These are phyloP conservation scores for Diplodia sapinea DNA, from an alignment of 2,329 filamentous ascomycete species.

Conservation along the genomic window DNA sequence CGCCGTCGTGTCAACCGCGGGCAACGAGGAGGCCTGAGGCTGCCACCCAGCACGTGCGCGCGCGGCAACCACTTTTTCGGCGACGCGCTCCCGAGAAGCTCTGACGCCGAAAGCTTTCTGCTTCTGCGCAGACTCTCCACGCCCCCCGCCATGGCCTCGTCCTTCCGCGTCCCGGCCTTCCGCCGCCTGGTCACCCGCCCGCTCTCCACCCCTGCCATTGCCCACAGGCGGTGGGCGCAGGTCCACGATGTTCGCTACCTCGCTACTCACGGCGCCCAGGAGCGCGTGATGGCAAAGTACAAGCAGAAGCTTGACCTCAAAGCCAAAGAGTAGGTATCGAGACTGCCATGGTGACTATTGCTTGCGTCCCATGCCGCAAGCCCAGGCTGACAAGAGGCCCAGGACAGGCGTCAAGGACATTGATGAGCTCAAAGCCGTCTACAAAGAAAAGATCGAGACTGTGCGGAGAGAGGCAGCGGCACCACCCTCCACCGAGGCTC, in stretches of 20 bases:
- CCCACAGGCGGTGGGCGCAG: slow-evolving; percentile 84
- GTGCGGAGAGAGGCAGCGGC: slow-evolving; percentile 69
- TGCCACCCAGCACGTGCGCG: neutral
- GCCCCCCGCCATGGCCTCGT: slow-evolving; percentile 25
- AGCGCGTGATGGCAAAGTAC: slow-evolving; percentile 81
- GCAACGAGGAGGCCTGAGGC: neutral
- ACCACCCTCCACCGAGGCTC: slow-evolving; percentile 57
- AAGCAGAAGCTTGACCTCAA: slow-evolving; percentile 82
- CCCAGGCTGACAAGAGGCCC: slow-evolving; percentile 14
- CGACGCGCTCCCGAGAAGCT: slow-evolving; percentile 10
- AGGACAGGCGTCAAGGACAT: slow-evolving; percentile 71
- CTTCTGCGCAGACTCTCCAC: neutral
- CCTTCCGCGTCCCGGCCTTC: slow-evolving; percentile 26
- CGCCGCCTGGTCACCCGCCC: slow-evolving; percentile 27
- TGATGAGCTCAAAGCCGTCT: slow-evolving; percentile 78
- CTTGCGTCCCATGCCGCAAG: neutral
- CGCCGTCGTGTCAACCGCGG: neutral
- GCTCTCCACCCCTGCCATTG: slow-evolving; percentile 16
- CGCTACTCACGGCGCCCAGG: slow-evolving; percentile 73
- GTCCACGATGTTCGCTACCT: slow-evolving; percentile 92
- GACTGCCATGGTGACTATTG: slow-evolving; percentile 2
- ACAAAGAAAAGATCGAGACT: slow-evolving; percentile 80
- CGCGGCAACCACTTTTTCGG: slow-evolving; percentile 12
- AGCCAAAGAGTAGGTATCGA: slow-evolving; percentile 66
- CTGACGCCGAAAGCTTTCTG: slow-evolving; percentile 17